These are phyloP conservation scores for Vanrija pseudolonga DNA, from an alignment of 1,284 basidiomycete genomes.

Conservation along the genomic window DNA sequence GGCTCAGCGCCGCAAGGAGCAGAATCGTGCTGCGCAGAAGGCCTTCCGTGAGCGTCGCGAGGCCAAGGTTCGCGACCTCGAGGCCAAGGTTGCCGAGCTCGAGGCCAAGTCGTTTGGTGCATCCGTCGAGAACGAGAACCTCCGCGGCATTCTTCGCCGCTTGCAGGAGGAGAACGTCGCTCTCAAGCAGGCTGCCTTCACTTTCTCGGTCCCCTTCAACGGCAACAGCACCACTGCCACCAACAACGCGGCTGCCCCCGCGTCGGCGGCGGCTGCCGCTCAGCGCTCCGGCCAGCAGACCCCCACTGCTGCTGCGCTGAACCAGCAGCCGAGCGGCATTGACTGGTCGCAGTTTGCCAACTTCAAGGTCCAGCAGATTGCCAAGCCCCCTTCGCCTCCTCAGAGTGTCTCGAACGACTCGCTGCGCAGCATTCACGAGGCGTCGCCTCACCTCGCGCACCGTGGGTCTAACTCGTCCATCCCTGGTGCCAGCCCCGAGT, in stretches of 20 bases:
- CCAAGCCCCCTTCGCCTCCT: slow-evolving; percentile 41
- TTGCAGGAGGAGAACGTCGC: slow-evolving; percentile 50
- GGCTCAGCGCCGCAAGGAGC: slow-evolving; percentile 48
- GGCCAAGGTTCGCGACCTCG: slow-evolving; percentile 48
- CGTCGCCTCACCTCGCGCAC: slow-evolving; percentile 13
- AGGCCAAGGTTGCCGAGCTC: slow-evolving; percentile 47
- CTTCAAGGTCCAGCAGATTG: slow-evolving; percentile 15
- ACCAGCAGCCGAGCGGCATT: slow-evolving; percentile 2
- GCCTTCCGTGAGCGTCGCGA: slow-evolving; percentile 51
- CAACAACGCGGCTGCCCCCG: not conserved
- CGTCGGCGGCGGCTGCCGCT: not conserved
- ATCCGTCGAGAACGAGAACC: slow-evolving; percentile 48
- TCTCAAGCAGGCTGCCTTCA: slow-evolving; percentile 47
- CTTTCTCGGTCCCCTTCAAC: slow-evolving; percentile 44
- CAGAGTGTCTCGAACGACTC: slow-evolving; percentile 29
- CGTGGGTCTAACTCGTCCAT: slow-evolving; percentile 16
- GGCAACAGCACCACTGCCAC: slow-evolving; percentile 6
- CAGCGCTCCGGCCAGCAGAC: slow-evolving; percentile 6
- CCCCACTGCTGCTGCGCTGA: not conserved
- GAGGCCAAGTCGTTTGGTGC: slow-evolving; percentile 45
- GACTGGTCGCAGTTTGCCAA: slow-evolving; percentile 17
- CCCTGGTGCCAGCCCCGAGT: slow-evolving; percentile 28
- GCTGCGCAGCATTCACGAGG: slow-evolving; percentile 33
- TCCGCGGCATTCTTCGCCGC: slow-evolving; percentile 45
- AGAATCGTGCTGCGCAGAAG: slow-evolving; percentile 51